Base-by-base conservation (phyloP, 2,329 filamentous ascomycete species). In the Fusarium incarnatum region DNA sequence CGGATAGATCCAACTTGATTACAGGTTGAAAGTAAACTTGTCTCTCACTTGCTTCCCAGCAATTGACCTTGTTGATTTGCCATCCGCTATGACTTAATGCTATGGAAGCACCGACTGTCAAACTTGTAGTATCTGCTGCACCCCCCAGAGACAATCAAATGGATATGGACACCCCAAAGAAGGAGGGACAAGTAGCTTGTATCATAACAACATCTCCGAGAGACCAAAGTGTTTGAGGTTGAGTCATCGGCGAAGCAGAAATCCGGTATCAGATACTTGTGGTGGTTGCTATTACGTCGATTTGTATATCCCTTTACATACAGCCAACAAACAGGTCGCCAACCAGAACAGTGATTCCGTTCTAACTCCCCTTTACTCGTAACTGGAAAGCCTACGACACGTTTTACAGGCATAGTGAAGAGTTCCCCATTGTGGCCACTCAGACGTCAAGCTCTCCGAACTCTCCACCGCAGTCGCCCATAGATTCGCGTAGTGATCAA, bases 61-160 rank as follows among this genome's bases (percentile, higher is more conserved):
- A 37, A n/a, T 12, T 4, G 2, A 6, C 9, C 8, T 0, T 1
- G 6, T 37, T n/a, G 10, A 37, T 4, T 7, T 11, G 4, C 18
- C 9, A 37, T 37, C 5, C 1, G 34, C 18, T 34, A 18, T n/a
- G 18, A 12, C 18, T 11, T 2, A 4, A n/a, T 12, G 18, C 18
- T 37, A 37, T n/a, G 3, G 10, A 37, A 37, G 10, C 10, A 37
- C 18, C 18, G 4, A n/a, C 0, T 12, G 9, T n/a, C 18, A 37
- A n/a, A n/a, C 34, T 0, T 12, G 10, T 37, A 7, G 18, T 7
- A 37, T 37, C 3, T 37, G 10, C 34, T 12, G 18, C 34, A 37
- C 18, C 34, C 10, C 9, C 18, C 34, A 1, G 34, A 12, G 34
- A 37, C 34, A n/a, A n/a, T 37, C 10, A 7, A 3, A 7, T n/a